Conservation (phyloP, 148 eudicot species). For the Rhododendron henanense region DNA sequence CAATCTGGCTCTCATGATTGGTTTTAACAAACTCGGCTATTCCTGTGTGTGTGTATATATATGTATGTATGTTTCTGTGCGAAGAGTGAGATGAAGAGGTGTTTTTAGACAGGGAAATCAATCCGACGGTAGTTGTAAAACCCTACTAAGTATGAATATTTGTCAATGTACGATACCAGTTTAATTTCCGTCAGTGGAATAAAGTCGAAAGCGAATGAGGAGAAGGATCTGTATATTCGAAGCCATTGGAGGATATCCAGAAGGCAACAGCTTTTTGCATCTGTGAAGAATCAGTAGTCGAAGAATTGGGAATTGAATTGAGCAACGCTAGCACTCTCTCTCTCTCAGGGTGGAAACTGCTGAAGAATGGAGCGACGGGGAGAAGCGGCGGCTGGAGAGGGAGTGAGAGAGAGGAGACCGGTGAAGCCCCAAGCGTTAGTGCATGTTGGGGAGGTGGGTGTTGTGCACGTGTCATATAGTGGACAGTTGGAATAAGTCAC, state of each 20-base stretch:
- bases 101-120: not conserved
- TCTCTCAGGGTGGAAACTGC: not conserved
- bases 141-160: not conserved
- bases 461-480: not conserved
- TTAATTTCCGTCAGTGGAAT: not conserved
- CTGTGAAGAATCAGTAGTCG: not conserved
- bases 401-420: slow-evolving; percentile 2
- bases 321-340: not conserved
- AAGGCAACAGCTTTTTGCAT: not conserved
- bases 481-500: not conserved
- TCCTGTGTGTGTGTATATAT: not conserved
- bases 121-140: not conserved
- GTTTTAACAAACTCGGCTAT: not conserved
- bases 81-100: not conserved
- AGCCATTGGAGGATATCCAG: not conserved
- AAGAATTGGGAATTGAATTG: not conserved
- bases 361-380: not conserved
- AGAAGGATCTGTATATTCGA: slow-evolving; percentile 4
- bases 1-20: slow-evolving; percentile 62
- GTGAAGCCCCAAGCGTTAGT: not conserved
- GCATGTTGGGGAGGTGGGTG: not conserved
- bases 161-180: not conserved
- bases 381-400: not conserved
- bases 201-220: not conserved
- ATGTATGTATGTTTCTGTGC: not conserved